Conservation (phyloP, 2,329 filamentous ascomycete genomes). For the Diaporthe citriasiana region DNA sequence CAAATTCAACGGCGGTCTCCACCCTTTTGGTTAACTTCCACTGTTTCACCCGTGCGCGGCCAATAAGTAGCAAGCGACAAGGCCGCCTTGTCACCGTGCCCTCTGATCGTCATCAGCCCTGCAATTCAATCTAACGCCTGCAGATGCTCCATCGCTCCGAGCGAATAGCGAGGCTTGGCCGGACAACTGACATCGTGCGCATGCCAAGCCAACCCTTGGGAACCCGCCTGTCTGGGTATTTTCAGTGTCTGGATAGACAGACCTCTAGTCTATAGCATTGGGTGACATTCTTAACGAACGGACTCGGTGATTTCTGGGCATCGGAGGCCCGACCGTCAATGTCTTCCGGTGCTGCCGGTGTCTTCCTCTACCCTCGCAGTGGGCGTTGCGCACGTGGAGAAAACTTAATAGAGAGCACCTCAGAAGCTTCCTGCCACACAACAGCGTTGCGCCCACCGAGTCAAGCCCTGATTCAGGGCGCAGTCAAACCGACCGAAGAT, state of each 20-base stretch:
- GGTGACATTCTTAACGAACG: constrained; percentile 7
- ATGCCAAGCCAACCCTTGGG: background rate
- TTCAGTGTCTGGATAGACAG: background rate
- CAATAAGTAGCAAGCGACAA: background rate
- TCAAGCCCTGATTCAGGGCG: constrained; percentile 26
- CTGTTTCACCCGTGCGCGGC: constrained; percentile 18
- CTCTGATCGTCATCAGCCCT: constrained; percentile 3
- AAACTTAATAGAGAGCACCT: constrained; percentile 18
- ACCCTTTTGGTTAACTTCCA: constrained; percentile 4
- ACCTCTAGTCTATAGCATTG: constrained; percentile 13
- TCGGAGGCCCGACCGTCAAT: constrained; percentile 9
- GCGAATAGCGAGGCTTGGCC: constrained; percentile 5
- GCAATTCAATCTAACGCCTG: constrained; percentile 12
- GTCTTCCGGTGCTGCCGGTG: background rate
- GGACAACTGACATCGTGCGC: constrained; percentile 18
- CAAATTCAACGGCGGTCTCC: background rate
- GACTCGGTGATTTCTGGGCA: constrained; percentile 13
- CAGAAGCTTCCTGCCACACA: background rate
- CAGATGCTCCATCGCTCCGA: background rate
- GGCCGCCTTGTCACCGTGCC: background rate
- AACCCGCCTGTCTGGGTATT: constrained; percentile 2
- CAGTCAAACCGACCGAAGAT: constrained; percentile 12
- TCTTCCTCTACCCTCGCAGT: background rate
- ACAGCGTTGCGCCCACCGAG: constrained; percentile 20
- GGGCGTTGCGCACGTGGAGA: constrained; percentile 7